Evolutionary conservation across 768 basidiomycete genomes (phyloP).

Genomic region (Macrolepiota fuliginosa): DNA sequence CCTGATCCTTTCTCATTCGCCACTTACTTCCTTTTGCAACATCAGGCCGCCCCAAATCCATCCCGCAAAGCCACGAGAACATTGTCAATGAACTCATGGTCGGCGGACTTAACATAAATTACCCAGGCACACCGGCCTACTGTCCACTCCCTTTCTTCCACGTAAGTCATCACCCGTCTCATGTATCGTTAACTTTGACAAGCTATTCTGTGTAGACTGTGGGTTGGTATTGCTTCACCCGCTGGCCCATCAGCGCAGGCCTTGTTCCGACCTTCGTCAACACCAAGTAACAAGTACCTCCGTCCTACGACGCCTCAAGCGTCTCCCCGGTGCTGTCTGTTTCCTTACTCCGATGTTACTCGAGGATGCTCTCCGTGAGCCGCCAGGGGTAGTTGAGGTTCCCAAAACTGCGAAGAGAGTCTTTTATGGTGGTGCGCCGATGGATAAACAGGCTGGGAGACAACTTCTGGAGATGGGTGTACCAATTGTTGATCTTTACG

Average conservation of each 20-base stretch:
- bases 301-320: slow-evolving; percentile 16
- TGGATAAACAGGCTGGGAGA: slow-evolving; percentile 13
- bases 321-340: slow-evolving; percentile 11
- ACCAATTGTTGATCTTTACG: slow-evolving; percentile 7
- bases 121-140: slow-evolving; percentile 15
- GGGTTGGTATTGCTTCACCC: slow-evolving; percentile 14
- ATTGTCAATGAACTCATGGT: slow-evolving; percentile 10
- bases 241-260: slow-evolving; percentile 13
- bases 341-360: slow-evolving; percentile 18
- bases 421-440: slow-evolving; percentile 16
- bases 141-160: slow-evolving; percentile 21
- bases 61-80: slow-evolving; percentile 16
- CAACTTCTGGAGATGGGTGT: slow-evolving; percentile 9
- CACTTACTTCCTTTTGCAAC: no score
- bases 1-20: no score
- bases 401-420: slow-evolving; percentile 10
- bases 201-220: slow-evolving; percentile 14
- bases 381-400: not conserved
- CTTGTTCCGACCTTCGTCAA: slow-evolving; percentile 12
- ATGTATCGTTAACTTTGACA: no score
- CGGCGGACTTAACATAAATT: slow-evolving; percentile 1
- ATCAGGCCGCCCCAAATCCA: slow-evolving; percentile 22
- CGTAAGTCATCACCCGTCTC: slow-evolving; percentile 6
- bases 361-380: slow-evolving; percentile 17
- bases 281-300: slow-evolving; percentile 11